Percentiles rank a stretch among this genome's conserved stretches.
Evolutionary conservation across 2,329 filamentous ascomycete species (phyloP).

Genomic region (Verticillium nubilum): DNA sequence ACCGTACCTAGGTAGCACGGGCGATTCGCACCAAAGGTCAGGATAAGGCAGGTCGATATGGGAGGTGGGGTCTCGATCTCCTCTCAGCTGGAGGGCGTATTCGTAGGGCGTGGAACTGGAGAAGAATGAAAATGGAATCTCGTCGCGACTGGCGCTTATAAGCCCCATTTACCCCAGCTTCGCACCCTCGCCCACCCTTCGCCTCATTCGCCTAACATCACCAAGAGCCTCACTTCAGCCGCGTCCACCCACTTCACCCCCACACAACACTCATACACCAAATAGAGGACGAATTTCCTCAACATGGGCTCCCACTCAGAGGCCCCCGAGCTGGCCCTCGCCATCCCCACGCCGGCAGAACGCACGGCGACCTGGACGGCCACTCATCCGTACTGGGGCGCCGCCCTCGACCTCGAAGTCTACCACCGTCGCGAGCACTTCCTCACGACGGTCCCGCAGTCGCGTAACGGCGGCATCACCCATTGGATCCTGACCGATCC

Average conservation of each 20-base stretch:
- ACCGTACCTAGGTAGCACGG: too few relatives aligned
- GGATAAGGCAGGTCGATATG: neutral
- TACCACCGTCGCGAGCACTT: conserved; percentile 57
- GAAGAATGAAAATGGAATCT: neutral
- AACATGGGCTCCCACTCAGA: conserved; percentile 2
- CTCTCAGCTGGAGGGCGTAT: neutral
- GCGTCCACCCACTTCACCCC: neutral
- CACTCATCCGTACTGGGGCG: conserved; percentile 54
- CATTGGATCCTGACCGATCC: conserved; percentile 59
- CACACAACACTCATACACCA: neutral
- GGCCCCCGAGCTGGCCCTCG: conserved; percentile 32
- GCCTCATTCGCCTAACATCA: neutral
- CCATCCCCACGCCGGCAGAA: conserved; percentile 52
- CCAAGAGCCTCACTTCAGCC: neutral
- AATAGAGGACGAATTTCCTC: neutral
- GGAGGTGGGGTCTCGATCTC: neutral
- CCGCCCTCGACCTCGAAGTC: conserved; percentile 43
- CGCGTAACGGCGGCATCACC: conserved; percentile 51
- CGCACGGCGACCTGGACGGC: conserved; percentile 47
- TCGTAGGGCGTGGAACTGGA: neutral
- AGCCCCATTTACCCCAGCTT: neutral
- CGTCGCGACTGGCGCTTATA: neutral
- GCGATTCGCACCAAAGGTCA: neutral
- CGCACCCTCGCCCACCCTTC: neutral
- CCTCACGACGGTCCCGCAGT: conserved; percentile 52